Base-by-base conservation (phyloP, 352 stramenopile genomes). In the Phytophthora aleatoria region DNA sequence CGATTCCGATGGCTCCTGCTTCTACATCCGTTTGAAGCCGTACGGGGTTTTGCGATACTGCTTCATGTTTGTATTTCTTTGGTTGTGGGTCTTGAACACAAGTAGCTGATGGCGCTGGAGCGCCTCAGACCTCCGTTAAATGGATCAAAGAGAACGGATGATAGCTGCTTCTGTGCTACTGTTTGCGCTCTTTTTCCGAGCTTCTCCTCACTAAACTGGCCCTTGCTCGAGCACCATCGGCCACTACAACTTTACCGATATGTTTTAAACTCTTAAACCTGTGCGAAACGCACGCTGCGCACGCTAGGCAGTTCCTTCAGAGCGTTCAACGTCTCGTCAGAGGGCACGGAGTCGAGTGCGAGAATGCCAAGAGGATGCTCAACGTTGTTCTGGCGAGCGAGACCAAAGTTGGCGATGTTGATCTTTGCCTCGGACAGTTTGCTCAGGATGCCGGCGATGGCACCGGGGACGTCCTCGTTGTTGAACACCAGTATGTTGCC, bases 371-470 rank as follows among this genome's bases (percentile, higher is more conserved):
- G 63, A 41, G 86, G 83, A 16, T 88, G 68, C 28, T 81, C 59
- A 45, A 85, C 48, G 57, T 83, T 85, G 10, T 54, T 73, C 44
- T 92, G 84, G 42, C 86, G 82, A 31, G 83, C 83, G n/a, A 95
- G 74, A 13, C 86, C 86, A 44, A 95, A 89, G 74, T 90, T 90
- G 48, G 86, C 86, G 52, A 95, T 92, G 68, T 95, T 95, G 78
- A 95, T 90, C 55, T 91, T 73, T 36, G 83, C 76, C 36, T 81
- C 61, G 36, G 77, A 71, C 33, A 95, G 71, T 50, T 91, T 79
- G 42, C 83, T 79, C 15, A 95, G 69, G 24, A 95, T 87, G 11
- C 78, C 79, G 3, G 81, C 83, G 65, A 95, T 93, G 16, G 85
- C 86, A 53, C 86, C 86, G 6, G 86, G 86, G 27, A 80, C 79